These are phyloP conservation scores for Mycena epipterygia DNA, from an alignment of 768 basidiomycete species.

Conservation along the genomic window DNA sequence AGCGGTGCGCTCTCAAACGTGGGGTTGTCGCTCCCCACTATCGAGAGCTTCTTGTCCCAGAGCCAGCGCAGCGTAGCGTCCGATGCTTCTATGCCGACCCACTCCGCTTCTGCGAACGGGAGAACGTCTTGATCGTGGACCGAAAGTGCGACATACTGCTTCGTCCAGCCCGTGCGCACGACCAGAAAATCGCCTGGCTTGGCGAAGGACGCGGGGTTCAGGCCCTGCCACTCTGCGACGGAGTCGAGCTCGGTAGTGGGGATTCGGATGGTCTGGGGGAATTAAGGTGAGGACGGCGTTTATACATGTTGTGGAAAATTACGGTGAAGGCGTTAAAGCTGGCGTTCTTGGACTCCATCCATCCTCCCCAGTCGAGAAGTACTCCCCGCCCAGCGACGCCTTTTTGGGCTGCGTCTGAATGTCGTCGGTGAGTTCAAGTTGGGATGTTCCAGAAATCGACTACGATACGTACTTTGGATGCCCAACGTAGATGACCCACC, in stretches of 20 bases:
- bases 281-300: no score
- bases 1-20: slow-evolving; percentile 11
- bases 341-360: slow-evolving; percentile 27
- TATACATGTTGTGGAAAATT: no score
- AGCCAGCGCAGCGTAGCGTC: slow-evolving; percentile 30
- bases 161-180: slow-evolving; percentile 27
- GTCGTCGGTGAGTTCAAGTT: no score
- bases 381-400: slow-evolving; percentile 9
- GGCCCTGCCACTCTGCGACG: slow-evolving; percentile 28
- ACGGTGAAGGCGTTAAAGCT: slow-evolving; percentile 21
- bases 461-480: slow-evolving; percentile 22
- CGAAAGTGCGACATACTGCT: slow-evolving; percentile 21
- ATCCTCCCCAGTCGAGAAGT: slow-evolving; percentile 27
- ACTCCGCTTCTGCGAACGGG: slow-evolving; percentile 3
- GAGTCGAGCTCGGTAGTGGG: slow-evolving; percentile 15
- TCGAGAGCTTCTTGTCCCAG: slow-evolving; percentile 8
- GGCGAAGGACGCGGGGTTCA: slow-evolving; percentile 17
- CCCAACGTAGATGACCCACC: slow-evolving; percentile 19
- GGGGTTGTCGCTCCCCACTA: slow-evolving; percentile 14
- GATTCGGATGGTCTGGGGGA: neutral
- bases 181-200: slow-evolving; percentile 32
- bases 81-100: slow-evolving; percentile 21
- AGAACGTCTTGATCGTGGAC: slow-evolving; percentile 15
- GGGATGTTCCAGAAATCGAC: no score
- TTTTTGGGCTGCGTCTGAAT: slow-evolving; percentile 19